These are phyloP conservation scores for Mollisiaceae sp. DNA, from an alignment of 2,329 filamentous ascomycete genomes.

Conservation along the genomic window DNA sequence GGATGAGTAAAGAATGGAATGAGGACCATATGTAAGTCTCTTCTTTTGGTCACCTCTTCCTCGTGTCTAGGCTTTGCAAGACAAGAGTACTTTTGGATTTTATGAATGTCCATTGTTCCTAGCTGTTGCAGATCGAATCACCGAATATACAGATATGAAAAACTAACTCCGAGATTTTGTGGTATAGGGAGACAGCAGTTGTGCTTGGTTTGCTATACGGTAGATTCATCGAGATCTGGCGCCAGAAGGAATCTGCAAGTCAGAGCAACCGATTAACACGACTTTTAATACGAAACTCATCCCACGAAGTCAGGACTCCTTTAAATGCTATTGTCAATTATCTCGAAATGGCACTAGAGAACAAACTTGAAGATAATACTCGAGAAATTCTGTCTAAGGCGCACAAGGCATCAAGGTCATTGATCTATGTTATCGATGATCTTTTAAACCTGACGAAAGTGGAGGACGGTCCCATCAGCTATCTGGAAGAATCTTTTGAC, in stretches of 20 bases:
- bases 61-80: no score
- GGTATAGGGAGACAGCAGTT: slow-evolving; percentile 28
- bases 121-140: no score
- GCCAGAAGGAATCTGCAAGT: slow-evolving; percentile 30
- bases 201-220: slow-evolving; percentile 34
- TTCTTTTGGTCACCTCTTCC: no score
- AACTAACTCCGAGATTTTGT: background rate
- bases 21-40: slow-evolving; percentile 29
- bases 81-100: no score
- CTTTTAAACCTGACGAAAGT: slow-evolving; percentile 33
- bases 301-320: slow-evolving; percentile 34
- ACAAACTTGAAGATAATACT: slow-evolving; percentile 29
- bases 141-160: no score
- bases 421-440: slow-evolving; percentile 33
- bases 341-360: slow-evolving; percentile 34
- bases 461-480: slow-evolving; percentile 24
- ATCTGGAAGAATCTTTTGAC: slow-evolving; percentile 32
- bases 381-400: slow-evolving; percentile 31
- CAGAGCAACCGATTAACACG: slow-evolving; percentile 30
- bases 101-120: no score
- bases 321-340: slow-evolving; percentile 36
- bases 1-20: slow-evolving; percentile 32
- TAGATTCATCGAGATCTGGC: slow-evolving; percentile 37
- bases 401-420: slow-evolving; percentile 31
- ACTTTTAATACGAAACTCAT: slow-evolving; percentile 33